Conservation (phyloP, 2,329 filamentous ascomycete genomes). For the Cytospora piceae region DNA sequence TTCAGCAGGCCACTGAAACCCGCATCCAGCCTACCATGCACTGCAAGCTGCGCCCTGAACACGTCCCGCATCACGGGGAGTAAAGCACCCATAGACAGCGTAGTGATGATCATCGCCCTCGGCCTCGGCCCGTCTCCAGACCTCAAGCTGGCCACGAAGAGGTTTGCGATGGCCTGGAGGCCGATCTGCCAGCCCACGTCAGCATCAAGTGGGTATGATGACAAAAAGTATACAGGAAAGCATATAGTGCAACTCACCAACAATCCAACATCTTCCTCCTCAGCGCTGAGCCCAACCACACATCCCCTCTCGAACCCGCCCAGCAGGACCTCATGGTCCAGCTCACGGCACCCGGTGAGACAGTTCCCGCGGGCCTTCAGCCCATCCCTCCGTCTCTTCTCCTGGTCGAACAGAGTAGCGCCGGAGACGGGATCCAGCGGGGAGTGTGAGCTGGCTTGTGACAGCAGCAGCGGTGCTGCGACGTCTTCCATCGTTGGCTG, state of each 20-base stretch:
- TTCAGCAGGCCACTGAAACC: slow-evolving; percentile 36
- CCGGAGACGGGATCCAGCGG: slow-evolving; percentile 50
- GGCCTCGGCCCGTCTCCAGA: slow-evolving; percentile 17
- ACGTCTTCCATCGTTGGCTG: slow-evolving; percentile 7
- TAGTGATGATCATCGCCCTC: slow-evolving; percentile 53
- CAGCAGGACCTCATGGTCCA: slow-evolving; percentile 53
- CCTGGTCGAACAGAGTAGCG: slow-evolving; percentile 45
- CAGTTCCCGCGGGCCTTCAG: slow-evolving; percentile 39
- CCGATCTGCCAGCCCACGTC: slow-evolving; percentile 40
- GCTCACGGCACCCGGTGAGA: slow-evolving; percentile 49
- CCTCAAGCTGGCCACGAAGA: slow-evolving; percentile 39
- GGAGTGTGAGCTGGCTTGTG: slow-evolving; percentile 53
- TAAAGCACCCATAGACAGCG: slow-evolving; percentile 47
- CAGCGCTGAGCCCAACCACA: slow-evolving; percentile 58
- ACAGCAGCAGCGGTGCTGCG: slow-evolving; percentile 25
- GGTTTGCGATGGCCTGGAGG: slow-evolving; percentile 50
- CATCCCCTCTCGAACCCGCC: slow-evolving; percentile 54
- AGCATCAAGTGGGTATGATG: slow-evolving; percentile 10
- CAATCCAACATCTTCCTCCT: slow-evolving; percentile 54
- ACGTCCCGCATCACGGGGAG: slow-evolving; percentile 48
- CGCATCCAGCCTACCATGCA: slow-evolving; percentile 28
- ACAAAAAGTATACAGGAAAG: slow-evolving; percentile 32
- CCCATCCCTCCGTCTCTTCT: slow-evolving; percentile 42
- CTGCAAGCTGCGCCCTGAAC: slow-evolving; percentile 41
- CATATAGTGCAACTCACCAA: slow-evolving; percentile 40